Base-by-base conservation (phyloP, 345 rosid genomes). In the Rhodomyrtus tomentosa region DNA sequence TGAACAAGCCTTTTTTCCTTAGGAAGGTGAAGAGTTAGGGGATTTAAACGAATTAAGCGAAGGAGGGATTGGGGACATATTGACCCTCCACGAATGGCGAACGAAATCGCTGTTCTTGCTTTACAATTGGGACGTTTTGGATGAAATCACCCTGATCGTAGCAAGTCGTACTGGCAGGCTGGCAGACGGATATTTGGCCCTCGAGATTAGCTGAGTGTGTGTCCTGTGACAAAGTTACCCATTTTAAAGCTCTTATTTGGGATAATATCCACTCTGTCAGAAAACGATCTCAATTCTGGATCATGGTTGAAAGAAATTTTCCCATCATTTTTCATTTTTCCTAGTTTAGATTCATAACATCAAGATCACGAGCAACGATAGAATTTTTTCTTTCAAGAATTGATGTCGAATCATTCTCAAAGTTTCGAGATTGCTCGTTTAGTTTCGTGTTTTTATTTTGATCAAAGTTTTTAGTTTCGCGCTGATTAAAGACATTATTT, bases 241-340 rank as follows among this genome's bases (percentile, higher is more conserved):
- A 68, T 68, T 68, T 32, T 0, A 0, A 0, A 0, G 10, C 38
- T 9, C 18, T 32, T 36, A 68, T 32, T 68, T 18, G 1, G 36
- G 2, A 32, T 0, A 8, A 18, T 1, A 1, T 32, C 1, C 4
- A 68, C 0, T 18, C 7, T 18, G 32, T 18, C 0, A 32, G 1
- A 18, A 32, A 68, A 18, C 0, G 0, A 1, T 20, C 12, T 0
- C 5, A 2, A 4, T n/a, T 58, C 14, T 2, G 1, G 0, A 1
- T 29, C 1, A 2, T 29, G 29, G 7, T 32, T n/a, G n/a, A n/a
- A n/a, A n/a, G 4, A 68, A 32, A 9, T 68, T 68, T 32, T 3
- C 21, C 12, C 3, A 2, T 32, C 32, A 0, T 68, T 59, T 62
- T 14, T 6, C 15, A 3, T 15, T 62, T 32, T 25, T 0, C 6